Evolutionary conservation across 257 asterid genomes (phyloP).

Genomic region (Solanum lignicaule): DNA sequence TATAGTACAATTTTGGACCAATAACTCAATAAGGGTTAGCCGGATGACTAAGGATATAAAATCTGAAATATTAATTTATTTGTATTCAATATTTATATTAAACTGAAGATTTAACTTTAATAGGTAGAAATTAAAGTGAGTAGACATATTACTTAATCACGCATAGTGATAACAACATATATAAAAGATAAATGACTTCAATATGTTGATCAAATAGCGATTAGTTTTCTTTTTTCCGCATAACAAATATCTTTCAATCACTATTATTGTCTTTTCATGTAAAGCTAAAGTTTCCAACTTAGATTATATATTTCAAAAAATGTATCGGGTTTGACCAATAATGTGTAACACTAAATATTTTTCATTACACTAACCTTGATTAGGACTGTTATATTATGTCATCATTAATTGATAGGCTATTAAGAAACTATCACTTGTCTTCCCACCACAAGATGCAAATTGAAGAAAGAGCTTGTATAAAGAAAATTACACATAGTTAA

Average conservation of each 20-base stretch:
- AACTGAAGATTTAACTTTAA: not conserved
- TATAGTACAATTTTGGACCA: not conserved
- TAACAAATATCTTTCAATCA: not conserved
- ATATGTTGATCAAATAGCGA: not conserved
- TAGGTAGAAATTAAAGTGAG: not conserved
- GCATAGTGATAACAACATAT: not conserved
- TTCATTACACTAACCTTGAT: not conserved
- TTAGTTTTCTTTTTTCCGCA: not conserved
- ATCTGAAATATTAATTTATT: not conserved
- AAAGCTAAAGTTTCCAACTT: not conserved
- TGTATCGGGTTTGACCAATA: not conserved
- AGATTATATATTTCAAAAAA: not conserved
- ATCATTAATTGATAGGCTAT: not conserved
- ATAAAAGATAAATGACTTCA: not conserved
- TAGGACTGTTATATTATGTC: not conserved
- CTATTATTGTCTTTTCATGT: not conserved
- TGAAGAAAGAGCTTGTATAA: not conserved
- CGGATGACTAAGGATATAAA: not conserved
- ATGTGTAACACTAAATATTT: not conserved
- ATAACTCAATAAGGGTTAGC: not conserved
- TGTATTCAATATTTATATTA: not conserved
- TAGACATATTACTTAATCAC: not conserved
- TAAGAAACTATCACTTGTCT: not conserved
- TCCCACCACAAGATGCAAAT: not conserved
- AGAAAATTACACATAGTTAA: not conserved